Conservation (phyloP, 345 rosid genomes). For the Cardamine occulta region DNA sequence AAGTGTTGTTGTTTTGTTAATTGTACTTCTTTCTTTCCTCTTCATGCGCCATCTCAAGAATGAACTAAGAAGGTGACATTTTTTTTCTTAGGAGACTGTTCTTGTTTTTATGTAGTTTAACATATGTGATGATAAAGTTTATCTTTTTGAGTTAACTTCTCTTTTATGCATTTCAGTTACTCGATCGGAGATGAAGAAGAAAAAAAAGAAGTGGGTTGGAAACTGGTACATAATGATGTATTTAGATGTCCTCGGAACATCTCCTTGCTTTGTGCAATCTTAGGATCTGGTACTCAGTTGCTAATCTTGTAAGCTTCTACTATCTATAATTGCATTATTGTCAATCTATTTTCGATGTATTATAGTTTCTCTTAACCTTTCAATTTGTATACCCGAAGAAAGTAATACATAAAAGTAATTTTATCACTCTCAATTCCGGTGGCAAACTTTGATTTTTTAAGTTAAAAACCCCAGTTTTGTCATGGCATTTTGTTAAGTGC, state of each 20-base stretch:
- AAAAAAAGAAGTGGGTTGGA: constrained; percentile 79
- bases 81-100: constrained; percentile 4
- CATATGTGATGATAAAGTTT: neutral
- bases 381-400: neutral
- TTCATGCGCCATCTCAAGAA: constrained; percentile 68
- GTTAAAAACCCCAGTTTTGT: neutral
- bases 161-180: constrained; percentile 45
- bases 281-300: constrained; percentile 82
- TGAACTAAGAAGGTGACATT: constrained; percentile 64
- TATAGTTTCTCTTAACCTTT: neutral
- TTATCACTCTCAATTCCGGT: neutral
- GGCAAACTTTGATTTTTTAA: neutral
- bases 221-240: constrained; percentile 73
- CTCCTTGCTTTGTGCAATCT: constrained; percentile 69
- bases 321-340: neutral
- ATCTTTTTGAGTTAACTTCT: constrained; percentile 17
- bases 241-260: constrained; percentile 66
- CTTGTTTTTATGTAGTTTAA: constrained; percentile 17
- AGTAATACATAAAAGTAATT: constrained; percentile 6
- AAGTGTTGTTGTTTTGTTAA: constrained; percentile 54
- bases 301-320: constrained; percentile 65
- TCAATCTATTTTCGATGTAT: neutral
- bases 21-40: constrained; percentile 61
- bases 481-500: neutral
- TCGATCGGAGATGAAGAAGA: constrained; percentile 77